phyloP scores from a whole-genome alignment of 169 alveolate genomes.

The Eimeria tenella region DNA sequence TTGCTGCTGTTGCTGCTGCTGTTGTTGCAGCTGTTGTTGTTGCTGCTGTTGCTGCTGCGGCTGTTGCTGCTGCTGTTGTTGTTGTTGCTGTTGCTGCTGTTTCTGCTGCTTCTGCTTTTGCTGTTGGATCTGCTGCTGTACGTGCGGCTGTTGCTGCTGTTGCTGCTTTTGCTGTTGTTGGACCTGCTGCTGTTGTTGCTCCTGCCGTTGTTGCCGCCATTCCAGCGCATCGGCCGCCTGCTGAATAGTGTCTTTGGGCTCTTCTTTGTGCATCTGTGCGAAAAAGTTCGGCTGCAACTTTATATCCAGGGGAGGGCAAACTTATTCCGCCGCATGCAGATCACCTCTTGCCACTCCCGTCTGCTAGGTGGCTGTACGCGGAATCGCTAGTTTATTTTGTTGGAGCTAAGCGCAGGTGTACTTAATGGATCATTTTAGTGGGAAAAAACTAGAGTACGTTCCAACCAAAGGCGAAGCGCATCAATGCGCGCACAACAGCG shows the following conservation, averaged over 20 bases:
- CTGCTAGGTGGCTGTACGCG: background rate
- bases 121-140: background rate
- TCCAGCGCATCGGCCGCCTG: background rate
- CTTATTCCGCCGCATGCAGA: constrained; percentile 20
- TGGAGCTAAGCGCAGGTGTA: too few relatives aligned
- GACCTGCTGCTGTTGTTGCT: background rate
- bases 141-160: background rate
- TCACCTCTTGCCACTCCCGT: background rate
- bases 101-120: background rate
- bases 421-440: too few relatives aligned
- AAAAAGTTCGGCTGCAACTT: background rate
- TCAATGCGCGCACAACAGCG: too few relatives aligned
- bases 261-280: background rate
- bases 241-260: background rate
- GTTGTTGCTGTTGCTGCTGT: background rate
- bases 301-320: background rate
- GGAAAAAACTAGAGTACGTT: too few relatives aligned
- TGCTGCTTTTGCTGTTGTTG: background rate
- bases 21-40: background rate
- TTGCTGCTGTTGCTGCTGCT: background rate
- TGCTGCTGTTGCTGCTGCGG: background rate
- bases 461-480: too few relatives aligned
- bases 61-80: background rate
- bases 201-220: background rate
- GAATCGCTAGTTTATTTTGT: background rate